These are phyloP conservation scores for Cyclotella choctawhatcheeana DNA, from an alignment of 108 stramenopile species.

Conservation along the genomic window DNA sequence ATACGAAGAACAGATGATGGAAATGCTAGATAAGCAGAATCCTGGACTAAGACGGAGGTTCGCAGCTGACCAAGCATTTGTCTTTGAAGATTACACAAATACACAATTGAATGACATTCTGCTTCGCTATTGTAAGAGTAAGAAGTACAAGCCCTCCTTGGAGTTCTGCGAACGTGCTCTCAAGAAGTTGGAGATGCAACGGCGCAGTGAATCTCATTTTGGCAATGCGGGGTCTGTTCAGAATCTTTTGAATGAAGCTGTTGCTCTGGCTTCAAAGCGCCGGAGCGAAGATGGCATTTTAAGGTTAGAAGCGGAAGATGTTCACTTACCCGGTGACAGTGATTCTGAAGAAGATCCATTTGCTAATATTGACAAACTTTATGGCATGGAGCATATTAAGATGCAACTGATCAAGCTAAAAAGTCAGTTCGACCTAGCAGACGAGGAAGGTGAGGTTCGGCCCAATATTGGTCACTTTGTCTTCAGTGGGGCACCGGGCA, in stretches of 20 bases:
- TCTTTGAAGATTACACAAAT: constrained; percentile 78
- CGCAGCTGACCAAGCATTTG: constrained; percentile 64
- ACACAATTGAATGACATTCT: constrained; percentile 63
- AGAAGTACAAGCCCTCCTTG: constrained; percentile 32
- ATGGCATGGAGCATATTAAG: constrained; percentile 47
- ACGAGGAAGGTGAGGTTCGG: constrained; percentile 35
- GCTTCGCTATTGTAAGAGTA: constrained; percentile 16
- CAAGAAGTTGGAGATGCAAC: constrained; percentile 27
- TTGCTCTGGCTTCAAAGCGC: constrained; percentile 20
- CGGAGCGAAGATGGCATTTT: constrained; percentile 8
- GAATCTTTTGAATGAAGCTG: constrained; percentile 45
- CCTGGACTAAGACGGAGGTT: constrained; percentile 78
- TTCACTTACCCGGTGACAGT: constrained; percentile 34
- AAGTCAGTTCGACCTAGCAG: constrained; percentile 24
- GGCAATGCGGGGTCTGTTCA: constrained; percentile 81
- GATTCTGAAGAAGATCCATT: constrained; percentile 32
- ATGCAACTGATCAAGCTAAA: constrained; percentile 37
- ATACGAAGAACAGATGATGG: constrained; percentile 68
- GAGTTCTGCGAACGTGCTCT: constrained; percentile 47
- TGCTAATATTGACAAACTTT: constrained; percentile 27
- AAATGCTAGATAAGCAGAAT: constrained; percentile 64
- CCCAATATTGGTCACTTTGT: constrained; percentile 56
- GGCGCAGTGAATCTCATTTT: constrained; percentile 55
- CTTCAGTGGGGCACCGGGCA: constrained; percentile 88
- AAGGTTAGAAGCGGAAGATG: constrained; percentile 35